Evolutionary conservation across 306 rosid species (phyloP), one percentile per base, ranked within the genome.

Genomic region (Rosa rugosa): DNA sequence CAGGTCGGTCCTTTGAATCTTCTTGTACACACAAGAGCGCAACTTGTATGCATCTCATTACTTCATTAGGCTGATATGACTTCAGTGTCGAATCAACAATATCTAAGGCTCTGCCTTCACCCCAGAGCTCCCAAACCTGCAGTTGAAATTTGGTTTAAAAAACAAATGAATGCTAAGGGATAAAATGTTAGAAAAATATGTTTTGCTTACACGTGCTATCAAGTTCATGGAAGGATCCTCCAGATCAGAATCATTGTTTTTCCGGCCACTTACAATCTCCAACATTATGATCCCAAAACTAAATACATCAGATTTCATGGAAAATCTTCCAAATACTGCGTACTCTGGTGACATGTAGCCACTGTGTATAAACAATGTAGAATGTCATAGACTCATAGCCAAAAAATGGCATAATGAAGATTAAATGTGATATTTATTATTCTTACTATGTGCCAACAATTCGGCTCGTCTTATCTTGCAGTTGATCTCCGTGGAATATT

Each of bases 371-470:
- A 27, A 27, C 31, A 27, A 27, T 27, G 31, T 27, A 1, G 31
- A 27, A 27, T 27, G 31, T 27, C 31, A 27, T 27, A 27, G 2
- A 1, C 31, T 27, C 31, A 27, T 27, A 27, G 2, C 31, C 31
- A 27, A 27, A 27, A 2, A 27, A 27, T 27, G 31, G 31, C 31
- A 27, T 2, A 27, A 27, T 27, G 31, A 27, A 27, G 31, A 27
- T 27, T 27, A 27, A 27, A 27, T 27, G 31, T 27, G 31, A 27
- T 27, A 27, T 27, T 27, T 27, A 27, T 27, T 27, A 27, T 27
- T 53, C 94, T 88, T 88, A 90, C 92, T 84, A 90, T 68, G 92
- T 90, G 44, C 95, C 90, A 46, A 85, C 92, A n/a, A 90, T 68
- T 14, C 81, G 70, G 4, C 72, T 85, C 36, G 91, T 91, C 14